These are phyloP conservation scores for Pyrus betulifolia DNA, from an alignment of 306 rosid genomes.

Conservation along the genomic window DNA sequence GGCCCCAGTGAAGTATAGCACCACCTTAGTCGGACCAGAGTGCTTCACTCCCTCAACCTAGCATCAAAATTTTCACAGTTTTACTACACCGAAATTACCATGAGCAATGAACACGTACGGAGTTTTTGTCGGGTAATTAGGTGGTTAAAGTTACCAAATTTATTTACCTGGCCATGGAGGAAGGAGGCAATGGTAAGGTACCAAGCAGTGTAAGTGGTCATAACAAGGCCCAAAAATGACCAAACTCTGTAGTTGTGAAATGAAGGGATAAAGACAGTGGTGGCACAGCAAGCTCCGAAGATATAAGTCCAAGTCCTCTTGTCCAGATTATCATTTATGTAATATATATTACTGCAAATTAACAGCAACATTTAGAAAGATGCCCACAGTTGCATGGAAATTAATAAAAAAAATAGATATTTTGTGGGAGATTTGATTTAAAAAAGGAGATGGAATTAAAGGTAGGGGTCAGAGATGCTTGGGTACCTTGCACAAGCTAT, in stretches of 20 bases:
- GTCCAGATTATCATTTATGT: slow-evolving; percentile 93
- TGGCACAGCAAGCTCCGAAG: slow-evolving; percentile 98
- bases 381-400: background rate
- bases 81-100: background rate
- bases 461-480: slow-evolving; percentile 17
- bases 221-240: slow-evolving; percentile 89
- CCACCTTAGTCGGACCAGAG: slow-evolving; percentile 84
- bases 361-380: background rate
- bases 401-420: too few species aligned
- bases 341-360: slow-evolving; percentile 78
- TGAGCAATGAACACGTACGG: background rate
- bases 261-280: slow-evolving; percentile 96
- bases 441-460: slow-evolving; percentile 21
- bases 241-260: slow-evolving; percentile 94
- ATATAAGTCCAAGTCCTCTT: slow-evolving; percentile 99
- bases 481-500: slow-evolving; percentile 97
- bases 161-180: slow-evolving; percentile 79
- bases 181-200: slow-evolving; percentile 82
- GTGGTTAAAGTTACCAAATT: background rate
- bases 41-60: slow-evolving; percentile 91
- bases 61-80: background rate
- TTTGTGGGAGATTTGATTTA: background rate
- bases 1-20: slow-evolving; percentile 95
- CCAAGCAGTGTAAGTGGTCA: slow-evolving; percentile 99
- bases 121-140: background rate